Conservation (phyloP, 441 rosid species). For the Gossypium lobatum region DNA sequence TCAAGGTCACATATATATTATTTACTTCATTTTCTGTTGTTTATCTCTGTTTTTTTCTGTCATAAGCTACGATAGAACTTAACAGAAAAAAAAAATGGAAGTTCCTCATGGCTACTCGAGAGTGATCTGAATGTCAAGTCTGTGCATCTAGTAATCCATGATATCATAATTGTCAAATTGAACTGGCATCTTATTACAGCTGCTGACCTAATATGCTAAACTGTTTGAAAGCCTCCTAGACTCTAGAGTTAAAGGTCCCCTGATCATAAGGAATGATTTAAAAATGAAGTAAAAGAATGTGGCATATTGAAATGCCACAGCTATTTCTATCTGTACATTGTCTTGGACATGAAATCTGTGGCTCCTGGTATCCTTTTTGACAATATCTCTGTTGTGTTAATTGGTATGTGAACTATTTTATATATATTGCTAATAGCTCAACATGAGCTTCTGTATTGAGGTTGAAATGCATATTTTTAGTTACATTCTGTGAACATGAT, state of each 20-base stretch:
- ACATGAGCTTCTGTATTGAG: neutral
- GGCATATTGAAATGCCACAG: neutral
- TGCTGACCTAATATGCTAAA: neutral
- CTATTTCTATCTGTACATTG: neutral
- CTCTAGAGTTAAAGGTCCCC: neutral
- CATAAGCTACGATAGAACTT: neutral
- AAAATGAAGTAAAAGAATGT: neutral
- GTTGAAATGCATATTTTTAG: neutral
- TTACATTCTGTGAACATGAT: neutral
- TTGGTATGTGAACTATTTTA: neutral
- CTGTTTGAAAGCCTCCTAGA: neutral
- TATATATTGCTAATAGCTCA: neutral
- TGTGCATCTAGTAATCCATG: neutral
- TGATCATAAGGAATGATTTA: neutral
- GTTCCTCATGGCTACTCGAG: neutral
- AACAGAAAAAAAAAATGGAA: neutral
- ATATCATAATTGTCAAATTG: neutral
- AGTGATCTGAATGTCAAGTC: neutral
- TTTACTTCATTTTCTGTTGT: neutral
- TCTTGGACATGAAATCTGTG: neutral
- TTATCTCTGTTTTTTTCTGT: neutral
- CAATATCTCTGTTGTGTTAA: neutral
- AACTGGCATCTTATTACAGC: slow-evolving; percentile 3
- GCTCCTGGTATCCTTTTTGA: neutral
- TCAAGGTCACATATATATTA: neutral